These are phyloP conservation scores for Fusarium euwallaceae DNA, from an alignment of 2,329 filamentous ascomycete genomes.

Conservation along the genomic window DNA sequence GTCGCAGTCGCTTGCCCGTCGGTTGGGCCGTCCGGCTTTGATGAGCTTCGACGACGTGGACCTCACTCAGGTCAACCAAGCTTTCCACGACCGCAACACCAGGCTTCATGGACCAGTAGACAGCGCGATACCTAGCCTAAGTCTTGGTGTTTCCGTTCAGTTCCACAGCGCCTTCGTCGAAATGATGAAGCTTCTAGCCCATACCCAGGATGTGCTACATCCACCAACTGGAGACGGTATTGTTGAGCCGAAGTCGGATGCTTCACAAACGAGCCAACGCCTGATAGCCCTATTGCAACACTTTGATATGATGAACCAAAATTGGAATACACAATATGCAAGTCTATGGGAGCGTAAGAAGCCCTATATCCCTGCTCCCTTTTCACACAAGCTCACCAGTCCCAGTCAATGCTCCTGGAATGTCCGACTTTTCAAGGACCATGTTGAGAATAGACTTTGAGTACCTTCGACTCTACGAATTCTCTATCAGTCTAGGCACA, in stretches of 20 bases:
- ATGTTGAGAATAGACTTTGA: constrained; percentile 16
- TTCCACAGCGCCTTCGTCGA: constrained; percentile 17
- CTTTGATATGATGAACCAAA: constrained; percentile 12
- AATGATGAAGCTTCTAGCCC: constrained; percentile 4
- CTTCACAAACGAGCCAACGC: background rate
- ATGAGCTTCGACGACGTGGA: constrained; percentile 17
- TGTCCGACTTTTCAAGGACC: background rate
- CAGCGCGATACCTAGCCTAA: background rate
- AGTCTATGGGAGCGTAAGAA: background rate
- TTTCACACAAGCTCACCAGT: background rate
- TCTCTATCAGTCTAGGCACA: constrained; percentile 10
- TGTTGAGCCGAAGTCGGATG: background rate
- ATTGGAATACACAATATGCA: background rate
- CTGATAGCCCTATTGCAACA: constrained; percentile 1
- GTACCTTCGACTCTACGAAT: constrained; percentile 21
- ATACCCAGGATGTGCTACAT: constrained; percentile 11
- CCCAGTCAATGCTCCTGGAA: background rate
- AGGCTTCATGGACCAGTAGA: background rate
- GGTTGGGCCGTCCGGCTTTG: background rate
- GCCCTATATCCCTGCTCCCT: background rate
- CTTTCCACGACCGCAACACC: constrained; percentile 11
- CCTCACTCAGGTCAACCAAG: constrained; percentile 2
- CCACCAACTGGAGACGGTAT: constrained; percentile 10
- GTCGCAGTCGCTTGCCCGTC: constrained; percentile 18
- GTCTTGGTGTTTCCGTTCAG: constrained; percentile 3